Percentiles rank a stretch among this genome's conserved stretches.
These are phyloP conservation scores for Exophiala sp. DNA, from an alignment of 2,329 filamentous ascomycete species.

Conservation along the genomic window DNA sequence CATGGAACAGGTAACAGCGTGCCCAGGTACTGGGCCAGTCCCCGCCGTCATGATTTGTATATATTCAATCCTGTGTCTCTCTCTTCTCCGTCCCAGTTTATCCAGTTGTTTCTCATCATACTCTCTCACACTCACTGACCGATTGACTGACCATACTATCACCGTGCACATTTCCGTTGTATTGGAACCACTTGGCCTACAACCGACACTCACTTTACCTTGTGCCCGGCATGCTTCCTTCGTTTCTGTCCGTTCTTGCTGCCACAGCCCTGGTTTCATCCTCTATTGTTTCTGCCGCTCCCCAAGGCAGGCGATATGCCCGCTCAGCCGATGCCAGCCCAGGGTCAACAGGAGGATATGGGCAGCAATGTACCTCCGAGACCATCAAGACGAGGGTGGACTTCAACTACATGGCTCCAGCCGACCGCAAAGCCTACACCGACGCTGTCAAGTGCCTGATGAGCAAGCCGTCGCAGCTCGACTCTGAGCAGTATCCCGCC, in stretches of 20 bases:
- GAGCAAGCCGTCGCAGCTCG: slow-evolving; percentile 32
- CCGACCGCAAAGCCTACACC: slow-evolving; percentile 33
- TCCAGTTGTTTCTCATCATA: background rate
- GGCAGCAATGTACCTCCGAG: slow-evolving; percentile 10
- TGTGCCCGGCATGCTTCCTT: slow-evolving; percentile 9
- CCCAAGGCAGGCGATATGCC: slow-evolving; percentile 4
- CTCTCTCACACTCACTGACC: slow-evolving; percentile 1
- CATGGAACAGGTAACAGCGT: background rate
- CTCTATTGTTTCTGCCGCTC: slow-evolving; percentile 12
- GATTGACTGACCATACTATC: background rate
- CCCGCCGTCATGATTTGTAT: background rate
- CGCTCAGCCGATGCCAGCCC: slow-evolving; percentile 9
- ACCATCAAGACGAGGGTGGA: slow-evolving; percentile 22
- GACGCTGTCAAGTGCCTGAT: slow-evolving; percentile 38
- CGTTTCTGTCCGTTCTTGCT: slow-evolving; percentile 18
- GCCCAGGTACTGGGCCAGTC: background rate
- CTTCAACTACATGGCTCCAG: slow-evolving; percentile 25
- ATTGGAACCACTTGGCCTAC: background rate
- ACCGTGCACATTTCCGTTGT: background rate
- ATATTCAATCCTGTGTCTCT: slow-evolving; percentile 2
- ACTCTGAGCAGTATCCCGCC: slow-evolving; percentile 31
- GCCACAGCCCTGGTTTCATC: slow-evolving; percentile 13
- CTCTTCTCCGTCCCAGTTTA: background rate
- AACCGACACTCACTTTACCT: background rate
- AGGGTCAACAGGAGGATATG: slow-evolving; percentile 6